phyloP scores from a whole-genome alignment of 805 yeast species.

The Saccharomycopsis fermentans region DNA sequence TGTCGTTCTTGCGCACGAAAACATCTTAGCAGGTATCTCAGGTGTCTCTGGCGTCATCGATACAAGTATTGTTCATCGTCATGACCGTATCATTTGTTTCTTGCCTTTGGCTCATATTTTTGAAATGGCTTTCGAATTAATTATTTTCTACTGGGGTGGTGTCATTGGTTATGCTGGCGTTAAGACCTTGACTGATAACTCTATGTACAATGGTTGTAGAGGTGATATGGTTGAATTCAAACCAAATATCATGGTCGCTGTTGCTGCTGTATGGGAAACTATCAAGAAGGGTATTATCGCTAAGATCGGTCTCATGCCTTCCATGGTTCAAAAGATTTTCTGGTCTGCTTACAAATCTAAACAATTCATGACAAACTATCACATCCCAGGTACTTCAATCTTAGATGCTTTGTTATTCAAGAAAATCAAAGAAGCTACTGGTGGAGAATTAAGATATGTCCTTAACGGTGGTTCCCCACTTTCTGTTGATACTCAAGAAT shows the following conservation, averaged over 20 bases:
- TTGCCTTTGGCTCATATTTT: conserved; percentile 95
- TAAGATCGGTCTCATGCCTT: conserved; percentile 59
- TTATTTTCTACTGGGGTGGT: conserved; percentile 82
- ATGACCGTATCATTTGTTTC: conserved; percentile 75
- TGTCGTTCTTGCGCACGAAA: conserved; percentile 56
- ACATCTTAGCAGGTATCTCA: conserved; percentile 74
- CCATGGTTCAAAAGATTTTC: conserved; percentile 64
- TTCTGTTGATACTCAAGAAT: conserved; percentile 69
- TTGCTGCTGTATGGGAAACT: conserved; percentile 96
- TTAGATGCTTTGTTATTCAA: conserved; percentile 72
- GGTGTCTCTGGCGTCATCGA: conserved; percentile 65
- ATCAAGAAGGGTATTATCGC: conserved; percentile 84
- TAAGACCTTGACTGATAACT: conserved; percentile 76
- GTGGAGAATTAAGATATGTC: conserved; percentile 67
- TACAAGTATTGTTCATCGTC: conserved; percentile 36
- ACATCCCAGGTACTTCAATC: conserved; percentile 63
- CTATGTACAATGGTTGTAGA: conserved; percentile 63
- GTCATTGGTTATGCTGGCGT: conserved; percentile 84
- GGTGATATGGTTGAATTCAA: conserved; percentile 81
- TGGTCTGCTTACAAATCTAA: conserved; percentile 84
- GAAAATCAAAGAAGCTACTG: conserved; percentile 87
- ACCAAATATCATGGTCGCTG: conserved; percentile 96
- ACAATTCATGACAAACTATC: conserved; percentile 46
- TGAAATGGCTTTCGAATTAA: conserved; percentile 80
- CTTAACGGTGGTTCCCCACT: conserved; percentile 93